Conservation (phyloP, 1,284 basidiomycete species). For the Malassezia japonica region DNA sequence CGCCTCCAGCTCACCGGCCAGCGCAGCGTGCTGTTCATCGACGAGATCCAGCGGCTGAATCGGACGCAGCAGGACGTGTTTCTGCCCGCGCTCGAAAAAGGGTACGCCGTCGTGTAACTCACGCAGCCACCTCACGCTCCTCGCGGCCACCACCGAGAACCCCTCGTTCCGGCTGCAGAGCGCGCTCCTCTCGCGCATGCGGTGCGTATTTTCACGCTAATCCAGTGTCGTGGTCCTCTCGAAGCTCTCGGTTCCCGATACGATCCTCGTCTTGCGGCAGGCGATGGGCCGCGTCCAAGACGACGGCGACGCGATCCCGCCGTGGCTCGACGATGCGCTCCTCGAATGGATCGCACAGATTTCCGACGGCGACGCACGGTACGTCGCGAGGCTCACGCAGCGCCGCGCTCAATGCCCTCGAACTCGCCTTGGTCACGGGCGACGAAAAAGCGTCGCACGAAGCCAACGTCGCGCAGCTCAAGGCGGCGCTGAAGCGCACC, state of each 20-base stretch:
- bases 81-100: constrained; percentile 22
- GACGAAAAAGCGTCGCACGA: constrained; percentile 14
- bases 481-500: constrained; percentile 27
- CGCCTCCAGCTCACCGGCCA: constrained; percentile 62
- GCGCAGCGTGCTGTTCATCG: constrained; percentile 65
- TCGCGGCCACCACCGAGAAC: constrained; percentile 86
- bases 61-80: constrained; percentile 64
- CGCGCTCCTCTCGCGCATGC: constrained; percentile 66
- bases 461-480: constrained; percentile 22
- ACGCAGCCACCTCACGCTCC: constrained; percentile 51
- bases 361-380: constrained; percentile 39
- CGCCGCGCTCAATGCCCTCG: constrained; percentile 32
- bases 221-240: constrained; percentile 44
- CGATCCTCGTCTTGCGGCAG: constrained; percentile 25
- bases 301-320: constrained; percentile 56
- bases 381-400: background rate
- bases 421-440: constrained; percentile 31
- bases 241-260: constrained; percentile 31
- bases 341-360: constrained; percentile 37
- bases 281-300: constrained; percentile 21
- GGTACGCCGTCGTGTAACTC: background rate
- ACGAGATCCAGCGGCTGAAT: constrained; percentile 76
- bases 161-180: constrained; percentile 68
- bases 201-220: constrained; percentile 49
- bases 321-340: constrained; percentile 37